phyloP scores from a whole-genome alignment of 352 stramenopile species.

The Hyaloperonospora brassicae region DNA sequence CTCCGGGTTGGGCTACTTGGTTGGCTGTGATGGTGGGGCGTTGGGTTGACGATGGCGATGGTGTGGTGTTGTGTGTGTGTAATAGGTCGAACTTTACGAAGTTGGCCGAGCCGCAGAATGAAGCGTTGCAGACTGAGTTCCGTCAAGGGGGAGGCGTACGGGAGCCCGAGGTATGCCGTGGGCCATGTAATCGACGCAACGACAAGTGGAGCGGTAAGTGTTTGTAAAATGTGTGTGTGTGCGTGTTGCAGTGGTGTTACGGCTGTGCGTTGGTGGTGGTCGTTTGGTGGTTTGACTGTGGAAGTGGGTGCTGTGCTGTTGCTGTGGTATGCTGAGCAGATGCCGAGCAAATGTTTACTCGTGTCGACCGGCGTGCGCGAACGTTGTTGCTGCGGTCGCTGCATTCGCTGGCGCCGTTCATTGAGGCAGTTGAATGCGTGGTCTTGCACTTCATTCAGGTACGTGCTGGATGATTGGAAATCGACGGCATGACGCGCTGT shows the following conservation, averaged over 20 bases:
- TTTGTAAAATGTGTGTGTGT: too few species aligned
- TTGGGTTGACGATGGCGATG: conserved; percentile 1
- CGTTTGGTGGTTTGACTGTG: conserved; percentile 1
- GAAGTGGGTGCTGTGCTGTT: conserved; percentile 1
- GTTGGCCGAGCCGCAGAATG: conserved; percentile 65
- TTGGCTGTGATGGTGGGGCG: background rate
- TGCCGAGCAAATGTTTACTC: conserved; percentile 71
- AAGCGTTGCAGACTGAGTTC: conserved; percentile 64
- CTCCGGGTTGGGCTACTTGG: background rate
- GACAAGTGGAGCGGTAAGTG: conserved; percentile 66
- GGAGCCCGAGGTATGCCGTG: conserved; percentile 31
- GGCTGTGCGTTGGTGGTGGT: background rate
- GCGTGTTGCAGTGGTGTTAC: conserved; percentile 3
- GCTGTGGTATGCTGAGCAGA: too few species aligned
- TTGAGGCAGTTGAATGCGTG: conserved; percentile 71
- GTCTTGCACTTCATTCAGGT: conserved; percentile 81
- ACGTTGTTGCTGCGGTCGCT: conserved; percentile 67
- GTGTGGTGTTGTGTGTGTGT: background rate
- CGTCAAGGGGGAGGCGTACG: conserved; percentile 44
- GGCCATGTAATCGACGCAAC: conserved; percentile 35
- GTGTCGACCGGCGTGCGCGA: conserved; percentile 61
- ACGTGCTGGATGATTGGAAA: conserved; percentile 1
- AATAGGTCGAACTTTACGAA: conserved; percentile 80
- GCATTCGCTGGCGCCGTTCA: conserved; percentile 53
- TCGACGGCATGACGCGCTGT: background rate